Evolutionary conservation across 1,284 basidiomycete species (phyloP), one percentile per base, ranked within the genome.

Genomic region (Cryptococcus floricola): DNA sequence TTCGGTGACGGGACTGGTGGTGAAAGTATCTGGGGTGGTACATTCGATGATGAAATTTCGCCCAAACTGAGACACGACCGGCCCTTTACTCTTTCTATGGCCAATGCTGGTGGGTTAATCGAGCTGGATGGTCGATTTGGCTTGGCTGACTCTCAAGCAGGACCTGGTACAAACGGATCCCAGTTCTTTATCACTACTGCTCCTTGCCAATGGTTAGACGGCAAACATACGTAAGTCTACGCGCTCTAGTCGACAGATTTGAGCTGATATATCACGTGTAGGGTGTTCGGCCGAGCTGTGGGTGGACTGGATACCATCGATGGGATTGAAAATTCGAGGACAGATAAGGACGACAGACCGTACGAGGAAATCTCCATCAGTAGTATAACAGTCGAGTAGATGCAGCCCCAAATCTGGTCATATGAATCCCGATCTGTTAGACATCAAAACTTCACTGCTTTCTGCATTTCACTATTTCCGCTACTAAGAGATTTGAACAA

Each of bases 101-200:
- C 96, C n/a, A 99, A 99, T 61, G 76, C 76, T 5, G 74, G 68
- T 70, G 49, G 48, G 65, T 60, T 12, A 7, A 49, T 10, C 12
- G 5, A 18, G 19, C 19, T 45, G 13, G 6, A 6, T 10, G 31
- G 31, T 10, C 10, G 28, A 52, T 44, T 2, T 6, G 37, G 43
- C 16, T 19, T 49, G 7, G 4, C 50, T 45, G 47, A 60, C 41
- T 19, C 25, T 16, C 28, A 10, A 65, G 89, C 91, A 2, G 95
- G 96, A 1, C 87, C 91, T 1, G 81, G 81, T 53, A 98, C 96
- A 41, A 99, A 98, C 72, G 96, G 79, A 9, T 76, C 67, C 4
- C 95, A 99, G 75, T 98, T 98, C 81, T 98, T 98, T 79, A 94
- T 98, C 73, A 99, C 96, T 2, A 97, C 93, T 2, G 93, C 88